Base-by-base conservation (phyloP, 257 asterid genomes). In the Solanum phureja region DNA sequence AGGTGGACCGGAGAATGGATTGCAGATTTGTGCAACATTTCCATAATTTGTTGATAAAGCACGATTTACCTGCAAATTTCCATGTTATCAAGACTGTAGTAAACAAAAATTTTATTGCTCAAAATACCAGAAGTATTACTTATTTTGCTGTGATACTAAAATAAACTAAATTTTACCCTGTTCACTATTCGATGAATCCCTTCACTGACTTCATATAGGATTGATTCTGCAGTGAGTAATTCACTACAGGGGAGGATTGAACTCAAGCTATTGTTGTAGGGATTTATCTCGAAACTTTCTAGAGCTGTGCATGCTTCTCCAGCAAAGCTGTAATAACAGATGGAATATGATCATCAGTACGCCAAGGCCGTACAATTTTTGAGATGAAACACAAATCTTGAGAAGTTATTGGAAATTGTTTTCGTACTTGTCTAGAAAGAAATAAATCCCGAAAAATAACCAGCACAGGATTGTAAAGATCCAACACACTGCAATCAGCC, bases 1-100 rank as follows among this genome's bases (percentile, higher is more conserved):
- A 16, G 99, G 98, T 33, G 98, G 96, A 3, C 90, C 91, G 1
- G 98, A 94, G 92, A 96, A 96, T 10, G 99, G 99, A 87, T 96
- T 95, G 94, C 99, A 96, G 33, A 96, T 93, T 18, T 94, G 98
- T 42, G 94, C 88, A 44, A 94, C 52, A 85, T 93, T 91, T 31
- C 96, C 96, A 37, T 86, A 95, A 52, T 94, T 86, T 23, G 77
- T 87, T 3, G 97, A 90, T 86, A 96, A 91, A 91, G 94, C 95
- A 13, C 37, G 19, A 76, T 96, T 96, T 89, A 96, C 98, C 99
- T 95, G 96, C 88, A 87, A 82, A 42, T 66, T 74, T 49, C n/a
- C 87, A 84, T 42, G 68, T 68, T 68, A 12, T 68, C 37, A 27
- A 66, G 73, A 66, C 34, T n/a, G 10, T 40, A 66, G 34, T 24